Evolutionary conservation across 257 asterid genomes (phyloP).

Genomic region (Rhazya stricta): DNA sequence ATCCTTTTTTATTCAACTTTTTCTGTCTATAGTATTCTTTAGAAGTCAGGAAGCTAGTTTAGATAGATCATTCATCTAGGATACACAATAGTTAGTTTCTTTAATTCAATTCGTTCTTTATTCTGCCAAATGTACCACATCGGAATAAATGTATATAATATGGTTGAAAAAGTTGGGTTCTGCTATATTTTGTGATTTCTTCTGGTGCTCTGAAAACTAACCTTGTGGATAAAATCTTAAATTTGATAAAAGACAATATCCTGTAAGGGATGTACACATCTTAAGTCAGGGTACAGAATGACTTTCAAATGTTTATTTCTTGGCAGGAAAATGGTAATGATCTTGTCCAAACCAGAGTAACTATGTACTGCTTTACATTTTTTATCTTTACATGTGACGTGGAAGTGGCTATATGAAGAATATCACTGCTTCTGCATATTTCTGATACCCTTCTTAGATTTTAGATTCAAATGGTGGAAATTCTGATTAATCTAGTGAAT

Average conservation of each 20-base stretch:
- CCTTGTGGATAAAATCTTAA: neutral
- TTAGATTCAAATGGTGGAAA: neutral
- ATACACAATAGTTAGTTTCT: neutral
- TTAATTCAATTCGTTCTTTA: conserved; percentile 27
- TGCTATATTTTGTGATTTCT: neutral
- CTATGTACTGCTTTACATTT: too few relatives aligned
- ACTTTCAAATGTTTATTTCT: too few relatives aligned
- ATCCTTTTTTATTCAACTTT: neutral
- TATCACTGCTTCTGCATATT: too few relatives aligned
- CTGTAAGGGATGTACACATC: too few relatives aligned
- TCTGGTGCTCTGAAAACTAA: too few relatives aligned
- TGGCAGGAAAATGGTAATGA: too few relatives aligned
- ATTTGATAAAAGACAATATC: neutral
- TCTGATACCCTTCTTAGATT: neutral
- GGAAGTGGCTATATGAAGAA: too few relatives aligned
- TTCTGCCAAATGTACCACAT: neutral
- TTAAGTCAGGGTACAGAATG: too few relatives aligned
- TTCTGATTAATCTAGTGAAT: neutral
- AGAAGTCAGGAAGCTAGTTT: conserved; percentile 5
- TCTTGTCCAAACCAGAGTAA: too few relatives aligned
- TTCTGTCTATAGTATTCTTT: conserved; percentile 2
- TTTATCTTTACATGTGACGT: too few relatives aligned
- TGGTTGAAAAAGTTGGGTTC: neutral
- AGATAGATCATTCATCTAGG: conserved; percentile 10
- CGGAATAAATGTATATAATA: conserved; percentile 15